Evolutionary conservation across 2,329 filamentous ascomycete species (phyloP).

Genomic region (Aphanocladium album): DNA sequence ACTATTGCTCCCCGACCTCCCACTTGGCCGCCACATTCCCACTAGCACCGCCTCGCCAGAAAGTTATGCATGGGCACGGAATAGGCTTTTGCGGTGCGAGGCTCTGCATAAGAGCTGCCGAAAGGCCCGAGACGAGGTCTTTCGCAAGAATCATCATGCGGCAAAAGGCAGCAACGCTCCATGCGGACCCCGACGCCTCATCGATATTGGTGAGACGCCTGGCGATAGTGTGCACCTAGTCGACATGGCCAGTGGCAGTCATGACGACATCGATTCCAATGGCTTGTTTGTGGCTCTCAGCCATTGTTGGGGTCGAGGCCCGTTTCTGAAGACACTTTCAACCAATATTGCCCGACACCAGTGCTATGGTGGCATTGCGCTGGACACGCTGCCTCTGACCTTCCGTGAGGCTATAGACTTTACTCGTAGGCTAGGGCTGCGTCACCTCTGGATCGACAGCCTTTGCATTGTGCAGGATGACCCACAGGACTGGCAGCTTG

Average conservation of each 20-base stretch:
- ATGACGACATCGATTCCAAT: background rate
- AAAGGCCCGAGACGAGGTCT: background rate
- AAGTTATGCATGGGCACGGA: background rate
- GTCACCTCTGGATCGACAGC: constrained; percentile 17
- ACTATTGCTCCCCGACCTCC: background rate
- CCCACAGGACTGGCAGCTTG: constrained; percentile 8
- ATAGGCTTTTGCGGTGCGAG: background rate
- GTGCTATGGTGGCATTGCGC: background rate
- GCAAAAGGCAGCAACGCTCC: too few species aligned
- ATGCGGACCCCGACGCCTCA: background rate
- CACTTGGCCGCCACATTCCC: background rate
- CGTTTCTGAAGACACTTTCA: background rate
- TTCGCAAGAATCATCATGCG: too few species aligned
- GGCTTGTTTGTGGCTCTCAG: constrained; percentile 11
- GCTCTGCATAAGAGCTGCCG: background rate
- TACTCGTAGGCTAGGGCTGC: constrained; percentile 10
- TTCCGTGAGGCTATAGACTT: constrained; percentile 14
- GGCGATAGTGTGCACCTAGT: background rate
- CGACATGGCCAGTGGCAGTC: background rate
- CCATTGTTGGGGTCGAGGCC: constrained; percentile 16
- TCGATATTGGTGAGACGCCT: background rate
- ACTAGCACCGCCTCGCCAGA: background rate
- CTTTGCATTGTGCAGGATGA: constrained; percentile 17
- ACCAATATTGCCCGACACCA: constrained; percentile 1
- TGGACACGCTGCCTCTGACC: background rate